Evolutionary conservation across 192 early-diverging fungal species (phyloP), one percentile per base, ranked within the genome.

Genomic region (Rhizoclosmatium globosum): DNA sequence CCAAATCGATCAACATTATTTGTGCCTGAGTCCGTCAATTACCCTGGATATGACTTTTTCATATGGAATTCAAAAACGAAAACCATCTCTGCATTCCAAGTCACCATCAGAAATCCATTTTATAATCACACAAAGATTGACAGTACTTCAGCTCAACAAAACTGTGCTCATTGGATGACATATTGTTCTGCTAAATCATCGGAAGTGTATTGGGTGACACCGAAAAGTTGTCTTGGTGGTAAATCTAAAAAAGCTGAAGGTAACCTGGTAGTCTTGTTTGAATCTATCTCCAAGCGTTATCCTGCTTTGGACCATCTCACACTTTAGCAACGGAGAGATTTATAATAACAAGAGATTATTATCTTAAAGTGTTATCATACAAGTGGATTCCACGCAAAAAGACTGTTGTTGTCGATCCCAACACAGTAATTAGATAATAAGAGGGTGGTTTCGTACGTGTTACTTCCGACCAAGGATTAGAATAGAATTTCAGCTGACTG

Each of bases 31-130:
- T 64, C 56, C 23, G 45, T 45, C 42, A 64, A 64, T 13, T 75
- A 75, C 23, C 74, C 74, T 42, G 74, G 74, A 4, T 75, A 46
- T 62, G 74, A 75, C 66, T 75, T 75, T 56, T 75, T 75, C 74
- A 64, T 53, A 46, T 75, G 74, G 74, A 21, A 75, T 64, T 64
- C 74, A 75, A n/a, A 46, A 31, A 17, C 45, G 11, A 21, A 15
- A 47, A 31, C 4, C 19, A 42, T 75, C 21, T 66, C 60, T 44
- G 74, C 47, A 9, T 75, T 75, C 60, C 74, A 75, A 75, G 59
- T 75, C 21, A 75, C 74, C n/a, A 17, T 75, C 66, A 17, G 17
- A 44, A 75, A 75, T 19, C 74, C 74, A 64, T 75, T 75, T 47
- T 66, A 43, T 21, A 42, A 64, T 41, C 74, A 75, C 66, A 1